These are phyloP conservation scores for Coniella vitis DNA, from an alignment of 2,329 filamentous ascomycete species.

Conservation along the genomic window DNA sequence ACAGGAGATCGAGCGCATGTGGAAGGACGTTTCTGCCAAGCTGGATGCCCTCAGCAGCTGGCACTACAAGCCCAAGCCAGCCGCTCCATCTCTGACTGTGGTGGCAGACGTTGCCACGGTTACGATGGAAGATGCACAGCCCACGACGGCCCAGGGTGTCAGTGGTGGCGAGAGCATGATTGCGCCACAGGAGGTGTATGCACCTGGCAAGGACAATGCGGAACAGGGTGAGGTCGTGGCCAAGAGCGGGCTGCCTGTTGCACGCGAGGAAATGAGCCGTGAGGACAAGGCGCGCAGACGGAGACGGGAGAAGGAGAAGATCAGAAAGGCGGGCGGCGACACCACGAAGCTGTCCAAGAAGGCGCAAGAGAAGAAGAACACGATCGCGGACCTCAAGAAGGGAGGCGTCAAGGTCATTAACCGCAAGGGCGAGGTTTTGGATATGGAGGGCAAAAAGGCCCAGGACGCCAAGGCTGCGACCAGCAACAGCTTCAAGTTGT, in stretches of 20 bases:
- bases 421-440: conserved; percentile 76
- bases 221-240: conserved; percentile 66
- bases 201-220: conserved; percentile 59
- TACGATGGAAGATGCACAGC: conserved; percentile 90
- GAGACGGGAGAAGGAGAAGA: conserved; percentile 78
- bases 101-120: conserved; percentile 88
- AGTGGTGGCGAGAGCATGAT: conserved; percentile 64
- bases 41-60: conserved; percentile 88
- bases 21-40: conserved; percentile 72
- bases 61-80: conserved; percentile 89
- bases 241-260: conserved; percentile 70
- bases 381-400: conserved; percentile 43
- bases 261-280: conserved; percentile 77
- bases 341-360: conserved; percentile 51
- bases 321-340: conserved; percentile 56
- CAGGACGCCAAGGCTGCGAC: conserved; percentile 43
- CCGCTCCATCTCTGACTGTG: conserved; percentile 74
- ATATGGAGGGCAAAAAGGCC: conserved; percentile 75
- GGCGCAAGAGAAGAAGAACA: conserved; percentile 45
- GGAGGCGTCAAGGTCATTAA: conserved; percentile 89
- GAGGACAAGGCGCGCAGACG: conserved; percentile 76
- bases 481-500: conserved; percentile 58
- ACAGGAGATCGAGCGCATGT: conserved; percentile 72
- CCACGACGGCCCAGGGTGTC: conserved; percentile 70
- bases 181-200: conserved; percentile 92